Base-by-base conservation (phyloP, 2,329 filamentous ascomycete species). In the Hypoxylon sp. region DNA sequence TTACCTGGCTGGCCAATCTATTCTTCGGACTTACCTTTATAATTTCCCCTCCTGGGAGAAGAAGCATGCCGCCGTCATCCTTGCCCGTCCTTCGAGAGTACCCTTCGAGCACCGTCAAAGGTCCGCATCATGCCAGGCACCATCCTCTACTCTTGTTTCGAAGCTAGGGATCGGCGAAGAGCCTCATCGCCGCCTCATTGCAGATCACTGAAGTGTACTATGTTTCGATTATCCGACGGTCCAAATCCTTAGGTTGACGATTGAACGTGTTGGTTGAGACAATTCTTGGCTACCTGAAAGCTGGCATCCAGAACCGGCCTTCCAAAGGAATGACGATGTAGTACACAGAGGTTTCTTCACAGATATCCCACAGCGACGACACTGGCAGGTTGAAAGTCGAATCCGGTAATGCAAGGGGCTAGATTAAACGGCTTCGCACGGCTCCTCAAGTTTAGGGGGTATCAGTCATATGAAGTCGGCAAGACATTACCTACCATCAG, bases 121-220 rank as follows among this genome's bases (percentile, higher is more conserved):
- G 45, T 55, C 41, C 59, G 54, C 39, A 46, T 63, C 25, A 63
- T 63, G 59, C 27, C 59, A 63, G 59, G 63, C 27, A 67, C 59
- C 59, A 25, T 48, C 41, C 41, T 52, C 37, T 16, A 29, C 12
- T 41, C 25, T 53, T 43, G 11, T 56, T 19, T 46, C 41, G 41
- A 56, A 39, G 27, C 39, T 50, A 21, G 50, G 52, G 47, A 62
- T 66, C 58, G 48, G 48, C 46, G 19, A 62, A 59, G 65, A 68
- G 65, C 65, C 65, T 65, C 65, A 62, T 65, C 29, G 25, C 53
- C 53, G 30, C 58, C n/a, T 54, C n/a, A 53, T 47, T 62, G 43
- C 45, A 63, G 59, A 63, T 63, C 50, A 5, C 29, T 21, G 19
- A 46, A 6, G 34, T 50, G 30, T 53, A n/a, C 27, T 61, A 48